These are phyloP conservation scores for Pilasporangium apinafurcum DNA, from an alignment of 352 stramenopile species.

Conservation along the genomic window DNA sequence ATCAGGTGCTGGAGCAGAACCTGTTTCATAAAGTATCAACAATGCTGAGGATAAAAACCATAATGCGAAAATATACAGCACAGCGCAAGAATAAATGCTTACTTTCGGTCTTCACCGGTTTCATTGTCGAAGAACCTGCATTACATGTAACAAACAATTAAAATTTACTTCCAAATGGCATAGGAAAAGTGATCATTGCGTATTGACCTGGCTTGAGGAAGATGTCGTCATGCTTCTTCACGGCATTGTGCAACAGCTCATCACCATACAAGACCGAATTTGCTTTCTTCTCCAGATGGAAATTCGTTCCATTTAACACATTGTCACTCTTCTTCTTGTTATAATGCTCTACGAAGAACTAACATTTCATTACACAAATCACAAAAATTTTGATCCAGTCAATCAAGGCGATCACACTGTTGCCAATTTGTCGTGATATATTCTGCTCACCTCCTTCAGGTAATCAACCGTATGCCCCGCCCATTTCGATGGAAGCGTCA, in stretches of 20 bases:
- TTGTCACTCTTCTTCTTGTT: constrained; percentile 85
- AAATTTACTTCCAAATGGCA: neutral
- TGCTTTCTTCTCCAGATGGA: constrained; percentile 72
- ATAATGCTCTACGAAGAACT: constrained; percentile 90
- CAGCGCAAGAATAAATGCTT: constrained; percentile 14
- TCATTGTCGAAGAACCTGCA: constrained; percentile 38
- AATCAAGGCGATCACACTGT: too few relatives aligned
- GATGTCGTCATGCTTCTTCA: constrained; percentile 84
- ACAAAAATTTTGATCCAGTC: neutral
- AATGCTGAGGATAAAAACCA: neutral
- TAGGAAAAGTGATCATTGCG: constrained; percentile 5
- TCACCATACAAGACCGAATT: constrained; percentile 51
- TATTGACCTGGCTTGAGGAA: constrained; percentile 60
- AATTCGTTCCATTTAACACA: constrained; percentile 30
- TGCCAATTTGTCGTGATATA: too few relatives aligned
- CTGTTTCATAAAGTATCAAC: neutral
- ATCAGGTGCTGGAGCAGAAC: neutral
- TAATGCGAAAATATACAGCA: constrained; percentile 1
- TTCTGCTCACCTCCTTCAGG: constrained; percentile 78
- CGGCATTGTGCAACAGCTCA: constrained; percentile 68
- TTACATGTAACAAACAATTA: neutral
- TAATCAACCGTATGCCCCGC: constrained; percentile 74
- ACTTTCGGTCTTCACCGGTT: constrained; percentile 34
- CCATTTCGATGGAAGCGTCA: constrained; percentile 86
- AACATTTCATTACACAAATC: neutral